These are phyloP conservation scores for Fusarium brachygibbosum DNA, from an alignment of 2,329 filamentous ascomycete genomes.

Conservation along the genomic window DNA sequence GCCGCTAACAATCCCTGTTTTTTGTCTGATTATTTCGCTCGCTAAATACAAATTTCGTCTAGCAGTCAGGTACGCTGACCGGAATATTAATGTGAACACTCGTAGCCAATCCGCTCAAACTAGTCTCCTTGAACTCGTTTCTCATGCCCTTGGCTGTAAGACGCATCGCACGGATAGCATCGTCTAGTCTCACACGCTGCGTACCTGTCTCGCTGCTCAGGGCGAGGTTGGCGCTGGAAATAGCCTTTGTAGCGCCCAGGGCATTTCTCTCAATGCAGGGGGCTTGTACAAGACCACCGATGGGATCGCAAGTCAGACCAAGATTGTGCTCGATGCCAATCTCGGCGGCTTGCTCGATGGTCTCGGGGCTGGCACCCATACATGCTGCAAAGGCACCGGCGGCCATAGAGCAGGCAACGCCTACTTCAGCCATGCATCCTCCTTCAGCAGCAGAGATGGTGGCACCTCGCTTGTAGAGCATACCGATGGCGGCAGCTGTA, in stretches of 20 bases:
- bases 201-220: conserved; percentile 61
- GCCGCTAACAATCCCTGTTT: conserved; percentile 17
- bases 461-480: conserved; percentile 67
- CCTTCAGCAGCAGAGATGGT: conserved; percentile 66
- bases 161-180: conserved; percentile 65
- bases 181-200: conserved; percentile 64
- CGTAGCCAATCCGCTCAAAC: conserved; percentile 63
- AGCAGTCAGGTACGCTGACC: conserved; percentile 66
- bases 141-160: conserved; percentile 65
- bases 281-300: conserved; percentile 64
- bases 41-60: conserved; percentile 14
- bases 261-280: conserved; percentile 67
- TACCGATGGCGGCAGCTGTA: conserved; percentile 64
- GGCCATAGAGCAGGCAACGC: conserved; percentile 66
- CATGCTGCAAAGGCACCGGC: conserved; percentile 65
- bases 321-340: conserved; percentile 68
- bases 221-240: conserved; percentile 64
- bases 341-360: conserved; percentile 65
- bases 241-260: conserved; percentile 64
- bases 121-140: conserved; percentile 68
- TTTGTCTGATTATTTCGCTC: conserved; percentile 17
- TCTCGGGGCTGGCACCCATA: conserved; percentile 65
- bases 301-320: conserved; percentile 64
- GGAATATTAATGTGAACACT: conserved; percentile 65
- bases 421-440: conserved; percentile 67